These are phyloP conservation scores for Cubamyces sp. DNA, from an alignment of 768 basidiomycete species.

Conservation along the genomic window DNA sequence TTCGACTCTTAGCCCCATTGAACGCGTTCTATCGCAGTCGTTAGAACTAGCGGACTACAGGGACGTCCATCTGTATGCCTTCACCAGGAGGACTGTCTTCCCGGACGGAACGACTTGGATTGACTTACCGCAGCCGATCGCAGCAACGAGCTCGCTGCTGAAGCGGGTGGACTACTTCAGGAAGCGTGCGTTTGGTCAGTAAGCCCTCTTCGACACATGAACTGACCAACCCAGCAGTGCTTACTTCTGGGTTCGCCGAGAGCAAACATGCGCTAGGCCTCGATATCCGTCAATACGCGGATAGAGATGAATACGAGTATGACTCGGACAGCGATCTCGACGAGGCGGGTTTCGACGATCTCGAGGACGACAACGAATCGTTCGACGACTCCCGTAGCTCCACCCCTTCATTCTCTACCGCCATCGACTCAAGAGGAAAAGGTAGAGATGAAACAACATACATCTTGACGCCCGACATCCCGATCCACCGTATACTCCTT, in stretches of 20 bases:
- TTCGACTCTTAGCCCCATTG: neutral
- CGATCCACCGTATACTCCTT: constrained; percentile 11
- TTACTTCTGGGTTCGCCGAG: constrained; percentile 21
- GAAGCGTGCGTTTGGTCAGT: neutral
- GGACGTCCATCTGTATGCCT: constrained; percentile 11
- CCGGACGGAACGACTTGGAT: constrained; percentile 1
- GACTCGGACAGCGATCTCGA: constrained; percentile 29
- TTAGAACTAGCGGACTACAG: neutral
- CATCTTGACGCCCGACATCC: neutral
- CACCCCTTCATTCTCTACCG: neutral
- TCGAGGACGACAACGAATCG: constrained; percentile 5
- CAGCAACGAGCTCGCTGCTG: constrained; percentile 5
- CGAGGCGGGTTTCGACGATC: constrained; percentile 16
- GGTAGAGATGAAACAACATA: neutral
- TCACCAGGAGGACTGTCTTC: neutral
- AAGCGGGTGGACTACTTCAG: constrained; percentile 1
- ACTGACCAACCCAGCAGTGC: constrained; percentile 7
- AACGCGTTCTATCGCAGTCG: neutral
- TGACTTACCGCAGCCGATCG: constrained; percentile 3
- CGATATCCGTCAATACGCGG: constrained; percentile 6
- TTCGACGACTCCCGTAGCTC: neutral
- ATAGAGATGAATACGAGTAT: constrained; percentile 27
- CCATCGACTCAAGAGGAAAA: neutral
- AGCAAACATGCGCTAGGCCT: neutral
- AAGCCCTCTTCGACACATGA: too few relatives aligned